A percentile compares a stretch with the other conserved stretches of the same genome.
Evolutionary conservation across 2,329 filamentous ascomycete species (phyloP).

Genomic region (Exophiala mesophila): DNA sequence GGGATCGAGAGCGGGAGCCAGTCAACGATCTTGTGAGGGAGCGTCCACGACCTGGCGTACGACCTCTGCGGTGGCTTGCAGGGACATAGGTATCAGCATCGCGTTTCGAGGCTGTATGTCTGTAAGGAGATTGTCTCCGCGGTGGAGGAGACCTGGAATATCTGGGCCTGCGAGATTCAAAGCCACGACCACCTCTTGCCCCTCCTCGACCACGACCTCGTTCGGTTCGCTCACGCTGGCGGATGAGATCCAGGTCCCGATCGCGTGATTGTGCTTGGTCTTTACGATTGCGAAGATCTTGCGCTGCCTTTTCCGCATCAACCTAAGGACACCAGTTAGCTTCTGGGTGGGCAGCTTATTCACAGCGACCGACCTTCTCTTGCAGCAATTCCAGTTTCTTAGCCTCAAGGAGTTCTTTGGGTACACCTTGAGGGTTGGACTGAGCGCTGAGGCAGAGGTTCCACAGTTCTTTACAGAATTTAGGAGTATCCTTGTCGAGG

Average conservation of each 20-base stretch:
- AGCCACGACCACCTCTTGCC: conserved; percentile 37
- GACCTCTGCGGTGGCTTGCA: conserved; percentile 32
- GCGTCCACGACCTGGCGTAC: conserved; percentile 34
- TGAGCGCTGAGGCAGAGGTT: conserved; percentile 86
- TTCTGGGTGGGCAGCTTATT: background rate
- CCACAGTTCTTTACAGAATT: conserved; percentile 94
- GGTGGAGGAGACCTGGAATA: conserved; percentile 51
- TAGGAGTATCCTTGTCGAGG: conserved; percentile 81
- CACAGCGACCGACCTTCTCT: conserved; percentile 65
- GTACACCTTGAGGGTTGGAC: conserved; percentile 79
- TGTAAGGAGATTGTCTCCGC: conserved; percentile 43
- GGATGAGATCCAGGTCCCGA: conserved; percentile 62
- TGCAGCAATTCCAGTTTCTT: conserved; percentile 94
- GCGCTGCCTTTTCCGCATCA: conserved; percentile 48
- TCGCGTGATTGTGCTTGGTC: conserved; percentile 51
- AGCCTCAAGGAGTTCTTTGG: conserved; percentile 87
- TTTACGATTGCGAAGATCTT: conserved; percentile 45
- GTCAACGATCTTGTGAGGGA: conserved; percentile 34
- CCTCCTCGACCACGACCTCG: conserved; percentile 34
- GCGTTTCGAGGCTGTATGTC: conserved; percentile 44
- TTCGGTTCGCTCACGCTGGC: conserved; percentile 47
- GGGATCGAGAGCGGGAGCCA: conserved; percentile 29
- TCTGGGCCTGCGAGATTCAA: conserved; percentile 45
- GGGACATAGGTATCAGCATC: conserved; percentile 57
- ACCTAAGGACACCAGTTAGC: conserved; percentile 21